Evolutionary conservation across 2,329 filamentous ascomycete species (phyloP), one percentile per base, ranked within the genome.

Genomic region (Zymoseptoria tritici): DNA sequence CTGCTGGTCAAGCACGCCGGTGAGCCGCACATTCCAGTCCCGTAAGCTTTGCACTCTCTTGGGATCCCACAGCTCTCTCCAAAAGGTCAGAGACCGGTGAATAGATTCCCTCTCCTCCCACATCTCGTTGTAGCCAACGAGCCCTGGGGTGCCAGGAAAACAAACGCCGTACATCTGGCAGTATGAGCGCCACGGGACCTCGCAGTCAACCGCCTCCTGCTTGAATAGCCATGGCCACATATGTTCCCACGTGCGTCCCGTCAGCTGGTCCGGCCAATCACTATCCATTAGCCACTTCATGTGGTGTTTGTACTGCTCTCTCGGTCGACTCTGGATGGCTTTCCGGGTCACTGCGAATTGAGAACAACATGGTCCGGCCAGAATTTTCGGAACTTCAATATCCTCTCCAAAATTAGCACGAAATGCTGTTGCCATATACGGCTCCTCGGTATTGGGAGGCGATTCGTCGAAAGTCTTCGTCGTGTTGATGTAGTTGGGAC

Each of bases 341-440:
- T 58, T 58, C 4, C 58, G 56, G 2, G 51, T 59, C 0, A 65
- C 60, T 19, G 63, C 63, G 26, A 65, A 64, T 24, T 65, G 63
- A 9, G 63, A 63, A 54, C 63, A 65, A 49, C 63, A 65, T 4
- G 63, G 61, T 21, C 61, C 62, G 13, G 56, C 59, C 19, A 65
- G 19, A 3, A 57, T 55, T 20, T 59, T 58, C 9, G 63, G 63
- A 6, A 62, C 56, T n/a, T 24, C 16, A 16, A 55, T 19, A 36
- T 60, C 58, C 4, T 55, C 55, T n/a, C 63, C 63, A 50, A 65
- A 65, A 22, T 64, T 62, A 8, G 53, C 59, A 4, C 19, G 49
- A 31, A 57, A 59, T 16, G 58, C 61, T 19, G 61, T 56, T 9
- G 36, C 52, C 60, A 65, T 65, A 20, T 55, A 63, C 11, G 57